Percentiles rank a stretch among this genome's conserved stretches.
These are phyloP conservation scores for Musa balbisiana DNA, from an alignment of 202 grass and related monocot genomes.

Conservation along the genomic window DNA sequence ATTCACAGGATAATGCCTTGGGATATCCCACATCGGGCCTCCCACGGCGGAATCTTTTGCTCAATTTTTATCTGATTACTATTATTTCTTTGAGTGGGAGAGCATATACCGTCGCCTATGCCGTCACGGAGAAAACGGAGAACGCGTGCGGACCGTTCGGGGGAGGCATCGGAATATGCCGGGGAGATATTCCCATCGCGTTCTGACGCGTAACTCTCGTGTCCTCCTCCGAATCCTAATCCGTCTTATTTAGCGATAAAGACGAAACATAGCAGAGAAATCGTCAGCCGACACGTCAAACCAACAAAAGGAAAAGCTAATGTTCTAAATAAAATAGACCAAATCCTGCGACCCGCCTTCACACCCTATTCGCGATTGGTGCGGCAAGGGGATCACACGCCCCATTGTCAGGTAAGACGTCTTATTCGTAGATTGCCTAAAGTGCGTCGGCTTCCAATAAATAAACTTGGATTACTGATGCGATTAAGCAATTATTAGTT, in stretches of 20 bases:
- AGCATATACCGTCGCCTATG: neutral
- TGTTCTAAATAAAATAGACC: too few relatives aligned
- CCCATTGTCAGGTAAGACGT: too few relatives aligned
- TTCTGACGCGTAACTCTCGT: neutral
- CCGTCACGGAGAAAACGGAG: neutral
- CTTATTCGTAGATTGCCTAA: too few relatives aligned
- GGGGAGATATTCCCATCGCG: neutral
- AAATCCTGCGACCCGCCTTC: too few relatives aligned
- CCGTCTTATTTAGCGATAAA: neutral
- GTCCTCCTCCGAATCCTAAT: neutral
- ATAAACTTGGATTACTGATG: too few relatives aligned
- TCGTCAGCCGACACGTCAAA: neutral
- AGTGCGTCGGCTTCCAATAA: too few relatives aligned
- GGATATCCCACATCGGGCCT: slow-evolving; percentile 34
- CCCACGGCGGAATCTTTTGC: neutral
- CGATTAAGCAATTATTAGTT: too few relatives aligned
- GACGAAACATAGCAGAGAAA: neutral
- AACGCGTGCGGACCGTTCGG: neutral
- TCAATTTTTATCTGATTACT: too few relatives aligned
- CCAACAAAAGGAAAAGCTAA: too few relatives aligned
- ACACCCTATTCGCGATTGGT: too few relatives aligned
- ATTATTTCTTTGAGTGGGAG: too few relatives aligned
- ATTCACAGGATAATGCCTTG: slow-evolving; percentile 44
- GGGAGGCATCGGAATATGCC: neutral
- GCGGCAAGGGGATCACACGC: too few relatives aligned